Conservation (phyloP, 2,329 filamentous ascomycete species). For the Colletotrichum lentis region DNA sequence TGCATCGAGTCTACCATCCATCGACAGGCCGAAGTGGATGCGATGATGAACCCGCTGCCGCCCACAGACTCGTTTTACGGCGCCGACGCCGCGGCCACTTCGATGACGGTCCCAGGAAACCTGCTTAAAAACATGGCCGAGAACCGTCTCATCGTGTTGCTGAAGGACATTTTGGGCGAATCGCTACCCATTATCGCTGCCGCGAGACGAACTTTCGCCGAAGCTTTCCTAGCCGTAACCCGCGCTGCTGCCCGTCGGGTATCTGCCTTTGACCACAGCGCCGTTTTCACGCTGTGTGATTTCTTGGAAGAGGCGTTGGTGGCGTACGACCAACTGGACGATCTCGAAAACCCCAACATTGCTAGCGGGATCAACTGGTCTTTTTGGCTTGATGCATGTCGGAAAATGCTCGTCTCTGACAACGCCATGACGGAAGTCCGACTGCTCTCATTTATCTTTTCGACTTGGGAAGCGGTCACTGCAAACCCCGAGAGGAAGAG, state of each 20-base stretch:
- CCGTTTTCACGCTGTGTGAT: slow-evolving; percentile 90
- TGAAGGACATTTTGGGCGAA: slow-evolving; percentile 78
- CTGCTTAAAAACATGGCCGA: slow-evolving; percentile 84
- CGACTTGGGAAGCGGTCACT: slow-evolving; percentile 77
- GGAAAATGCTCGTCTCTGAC: slow-evolving; percentile 80
- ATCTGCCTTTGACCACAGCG: slow-evolving; percentile 81
- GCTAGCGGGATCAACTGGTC: slow-evolving; percentile 72
- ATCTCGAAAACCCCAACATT: slow-evolving; percentile 48
- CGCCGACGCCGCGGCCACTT: slow-evolving; percentile 72
- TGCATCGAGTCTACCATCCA: slow-evolving; percentile 86
- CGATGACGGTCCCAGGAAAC: slow-evolving; percentile 71
- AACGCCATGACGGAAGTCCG: slow-evolving; percentile 92
- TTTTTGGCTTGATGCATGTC: slow-evolving; percentile 86
- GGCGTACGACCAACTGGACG: slow-evolving; percentile 62
- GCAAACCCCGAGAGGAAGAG: slow-evolving; percentile 73
- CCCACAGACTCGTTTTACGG: slow-evolving; percentile 57
- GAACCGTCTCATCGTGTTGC: slow-evolving; percentile 81
- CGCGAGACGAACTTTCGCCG: slow-evolving; percentile 75
- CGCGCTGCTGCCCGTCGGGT: slow-evolving; percentile 78
- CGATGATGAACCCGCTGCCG: slow-evolving; percentile 51
- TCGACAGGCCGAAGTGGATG: slow-evolving; percentile 68
- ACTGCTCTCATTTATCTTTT: slow-evolving; percentile 81
- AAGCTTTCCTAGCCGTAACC: slow-evolving; percentile 76
- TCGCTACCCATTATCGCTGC: slow-evolving; percentile 49
- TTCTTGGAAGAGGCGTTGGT: slow-evolving; percentile 83